Conservation (phyloP, 225 moss, liverwort and hornwort genomes). For the Lunularia cruciata region DNA sequence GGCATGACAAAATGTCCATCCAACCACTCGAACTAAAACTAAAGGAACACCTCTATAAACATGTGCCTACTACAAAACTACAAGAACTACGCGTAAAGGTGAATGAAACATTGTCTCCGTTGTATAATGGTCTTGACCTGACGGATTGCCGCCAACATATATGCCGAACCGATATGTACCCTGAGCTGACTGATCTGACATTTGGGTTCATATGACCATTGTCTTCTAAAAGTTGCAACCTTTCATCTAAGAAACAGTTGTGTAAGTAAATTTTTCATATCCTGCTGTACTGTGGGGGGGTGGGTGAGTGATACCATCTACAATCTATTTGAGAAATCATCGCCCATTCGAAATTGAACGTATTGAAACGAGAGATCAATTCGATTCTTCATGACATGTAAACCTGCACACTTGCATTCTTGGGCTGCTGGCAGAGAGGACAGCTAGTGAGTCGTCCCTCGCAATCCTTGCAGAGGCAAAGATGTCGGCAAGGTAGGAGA, state of each 20-base stretch:
- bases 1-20: slow-evolving; percentile 45
- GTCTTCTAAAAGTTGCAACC: slow-evolving; percentile 10
- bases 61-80: slow-evolving; percentile 32
- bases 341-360: slow-evolving; percentile 15
- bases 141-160: slow-evolving; percentile 19
- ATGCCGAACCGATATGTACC: slow-evolving; percentile 28
- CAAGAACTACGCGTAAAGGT: slow-evolving; percentile 23
- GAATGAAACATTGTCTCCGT: slow-evolving; percentile 11
- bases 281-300: slow-evolving; percentile 4
- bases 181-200: slow-evolving; percentile 29
- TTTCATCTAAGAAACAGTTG: slow-evolving; percentile 9
- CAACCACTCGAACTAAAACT: slow-evolving; percentile 8
- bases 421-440: slow-evolving; percentile 72
- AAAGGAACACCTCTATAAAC: slow-evolving; percentile 34
- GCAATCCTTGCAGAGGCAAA: slow-evolving; percentile 88
- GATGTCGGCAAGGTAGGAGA: slow-evolving; percentile 84
- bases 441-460: slow-evolving; percentile 74
- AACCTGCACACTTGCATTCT: slow-evolving; percentile 88
- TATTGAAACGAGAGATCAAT: background rate
- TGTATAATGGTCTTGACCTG: slow-evolving; percentile 37
- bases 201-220: slow-evolving; percentile 41
- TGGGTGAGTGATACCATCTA: background rate
- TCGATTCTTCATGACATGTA: slow-evolving; percentile 70
- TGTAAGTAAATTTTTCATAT: slow-evolving; percentile 29
- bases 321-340: slow-evolving; percentile 16